Evolutionary conservation across 805 yeast genomes (phyloP), one percentile per base, ranked within the genome.

Genomic region (Tetrapisispora iriomotensis): DNA sequence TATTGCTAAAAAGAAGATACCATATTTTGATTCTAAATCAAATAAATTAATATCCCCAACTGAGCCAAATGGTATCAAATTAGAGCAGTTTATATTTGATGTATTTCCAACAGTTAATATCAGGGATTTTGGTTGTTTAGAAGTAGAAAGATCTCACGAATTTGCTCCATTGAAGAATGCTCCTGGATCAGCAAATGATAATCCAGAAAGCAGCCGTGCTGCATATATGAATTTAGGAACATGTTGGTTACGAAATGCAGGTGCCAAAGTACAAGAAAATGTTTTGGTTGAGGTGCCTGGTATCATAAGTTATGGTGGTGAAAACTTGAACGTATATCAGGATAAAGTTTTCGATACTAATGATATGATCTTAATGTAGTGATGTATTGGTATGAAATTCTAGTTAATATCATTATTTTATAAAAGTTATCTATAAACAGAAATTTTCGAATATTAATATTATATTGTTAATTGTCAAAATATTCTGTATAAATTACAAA

Each of bases 1-100:
- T 62, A 75, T 90, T 56, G 98, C 99, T 18, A 74, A 71, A 58
- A 92, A 92, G 73, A 90, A 87, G 67, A 85, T 92, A 45, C 77
- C 85, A 3, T 64, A 61, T 39, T 71, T 75, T 36, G 76, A 78
- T 50, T 47, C 62, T 18, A 55, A 50, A 1, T 64, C 74, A 0
- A 76, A 75, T 23, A 58, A 66, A 37, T 56, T 64, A 29, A 52
- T 66, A 22, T 75, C 73, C 50, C 96, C 97, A n/a, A 49, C 67
- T 1, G 72, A 67, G 41, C 84, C 90, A 34, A 92, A 92, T 60
- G 98, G 97, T 31, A 79, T 90, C 56, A 92, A 92, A 60, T 70
- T 92, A 55, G 99, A 92, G 61, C 97, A 90, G 60, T 92, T 92
- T 53, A 94, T 92, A 41, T 92, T 92, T 65, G 99, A 92, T 57